Conservation (phyloP, 2,329 filamentous ascomycete species). For the Fusarium xyrophilum region DNA sequence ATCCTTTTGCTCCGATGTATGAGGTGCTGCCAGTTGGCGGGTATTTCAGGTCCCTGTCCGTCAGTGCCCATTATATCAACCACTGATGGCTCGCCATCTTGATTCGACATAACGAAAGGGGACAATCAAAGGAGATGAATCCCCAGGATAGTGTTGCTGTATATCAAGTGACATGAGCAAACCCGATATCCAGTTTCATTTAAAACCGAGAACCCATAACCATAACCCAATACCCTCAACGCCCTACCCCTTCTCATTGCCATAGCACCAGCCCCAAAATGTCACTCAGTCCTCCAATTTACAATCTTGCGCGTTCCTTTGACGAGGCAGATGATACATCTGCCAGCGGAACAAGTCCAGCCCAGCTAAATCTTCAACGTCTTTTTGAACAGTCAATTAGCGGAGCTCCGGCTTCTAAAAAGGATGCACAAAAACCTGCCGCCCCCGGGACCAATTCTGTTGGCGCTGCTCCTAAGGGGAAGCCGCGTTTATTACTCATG, state of each 20-base stretch:
- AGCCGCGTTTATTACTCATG: constrained; percentile 91
- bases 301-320: constrained; percentile 37
- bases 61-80: constrained; percentile 8
- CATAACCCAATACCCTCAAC: neutral
- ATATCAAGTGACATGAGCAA: constrained; percentile 35
- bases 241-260: neutral
- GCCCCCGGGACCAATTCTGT: constrained; percentile 50
- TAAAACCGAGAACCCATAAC: neutral
- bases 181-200: neutral
- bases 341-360: constrained; percentile 58
- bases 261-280: constrained; percentile 32
- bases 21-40: constrained; percentile 20
- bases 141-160: neutral
- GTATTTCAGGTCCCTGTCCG: constrained; percentile 23
- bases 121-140: neutral
- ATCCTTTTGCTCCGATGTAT: neutral
- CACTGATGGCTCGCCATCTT: neutral
- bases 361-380: constrained; percentile 69
- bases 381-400: constrained; percentile 67
- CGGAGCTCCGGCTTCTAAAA: constrained; percentile 57
- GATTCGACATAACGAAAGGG: neutral
- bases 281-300: constrained; percentile 46
- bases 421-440: constrained; percentile 55
- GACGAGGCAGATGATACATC: constrained; percentile 41
- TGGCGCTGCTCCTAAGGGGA: constrained; percentile 64